Percentiles rank a stretch among this genome's conserved stretches.
Conservation (phyloP, 2,329 filamentous ascomycete genomes). For the Byssochlamys sp. region DNA sequence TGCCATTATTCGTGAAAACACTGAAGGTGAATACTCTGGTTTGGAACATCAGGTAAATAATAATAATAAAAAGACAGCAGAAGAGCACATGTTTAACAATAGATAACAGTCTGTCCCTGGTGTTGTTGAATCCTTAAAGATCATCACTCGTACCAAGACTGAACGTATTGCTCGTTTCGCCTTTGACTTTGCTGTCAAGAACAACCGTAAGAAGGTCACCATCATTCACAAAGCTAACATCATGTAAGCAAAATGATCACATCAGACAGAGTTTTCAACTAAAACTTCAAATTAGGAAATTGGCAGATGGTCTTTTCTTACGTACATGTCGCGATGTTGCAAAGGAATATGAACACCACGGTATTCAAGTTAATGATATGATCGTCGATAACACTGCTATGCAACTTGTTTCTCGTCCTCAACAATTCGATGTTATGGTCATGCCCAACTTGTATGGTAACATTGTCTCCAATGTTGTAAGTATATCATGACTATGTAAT, state of each 20-base stretch:
- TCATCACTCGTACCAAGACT: conserved; percentile 97
- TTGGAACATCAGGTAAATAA: too few relatives aligned
- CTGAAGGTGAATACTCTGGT: conserved; percentile 97
- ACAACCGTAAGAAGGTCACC: conserved; percentile 98
- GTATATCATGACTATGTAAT: too few relatives aligned
- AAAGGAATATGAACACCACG: conserved; percentile 92
- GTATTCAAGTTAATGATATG: conserved; percentile 95
- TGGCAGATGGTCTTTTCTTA: conserved; percentile 96
- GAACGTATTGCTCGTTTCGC: conserved; percentile 99
- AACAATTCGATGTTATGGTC: conserved; percentile 99
- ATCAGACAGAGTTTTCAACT: too few relatives aligned
- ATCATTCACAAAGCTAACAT: conserved; percentile 99
- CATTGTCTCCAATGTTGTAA: conserved; percentile 97
- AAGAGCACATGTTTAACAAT: too few relatives aligned
- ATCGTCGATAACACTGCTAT: conserved; percentile 99
- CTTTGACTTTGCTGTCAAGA: conserved; percentile 93
- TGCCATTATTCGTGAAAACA: conserved; percentile 99
- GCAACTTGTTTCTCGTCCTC: conserved; percentile 91
- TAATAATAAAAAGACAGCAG: too few relatives aligned
- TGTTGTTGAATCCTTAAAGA: conserved; percentile 98
- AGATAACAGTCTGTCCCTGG: conserved; percentile 91
- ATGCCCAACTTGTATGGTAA: conserved; percentile 99
- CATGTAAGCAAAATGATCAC: too few relatives aligned
- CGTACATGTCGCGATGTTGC: conserved; percentile 89
- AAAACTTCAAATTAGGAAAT: too few relatives aligned